Evolutionary conservation across 192 early-diverging fungal genomes (phyloP), one percentile per base, ranked within the genome.

Genomic region (Obelidium mucronatum): DNA sequence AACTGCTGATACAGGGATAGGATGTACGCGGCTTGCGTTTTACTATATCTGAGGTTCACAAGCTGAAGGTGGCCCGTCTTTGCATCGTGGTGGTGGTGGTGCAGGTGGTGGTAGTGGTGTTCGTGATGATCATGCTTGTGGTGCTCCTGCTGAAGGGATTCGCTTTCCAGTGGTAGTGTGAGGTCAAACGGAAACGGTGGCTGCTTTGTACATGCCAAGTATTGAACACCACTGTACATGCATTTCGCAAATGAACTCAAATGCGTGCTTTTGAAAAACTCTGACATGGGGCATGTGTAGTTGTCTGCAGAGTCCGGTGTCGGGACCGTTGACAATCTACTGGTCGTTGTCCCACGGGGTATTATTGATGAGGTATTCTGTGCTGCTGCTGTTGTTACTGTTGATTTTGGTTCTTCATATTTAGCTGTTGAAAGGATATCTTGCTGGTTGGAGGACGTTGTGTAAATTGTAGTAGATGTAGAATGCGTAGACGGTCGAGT

Each of bases 231-330:
- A 26, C 30, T 35, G 6, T 13, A 67, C 24, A 67, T 39, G 69
- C 33, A 58, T 58, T 58, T 33, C 19, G 69, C 69, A 72, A 67
- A 28, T 22, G 30, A 51, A 42, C 22, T 28, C 8, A 67, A 30
- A n/a, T 36, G 31, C 22, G 69, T 72, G 52, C 22, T 36, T 59
- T 72, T 72, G 69, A 72, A 72, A 35, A 72, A 72, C 30, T 72
- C 69, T 2, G 51, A 54, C 17, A 37, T 40, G 22, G 69, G 69
- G 24, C 69, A 72, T 35, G 33, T 35, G 36, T 72, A 72, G 22
- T 26, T n/a, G n/a, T n/a, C 22, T 48, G 54, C 69, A 22, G 33
- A 58, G 52, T 72, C 69, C 13, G 30, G 33, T 28, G 54, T 40
- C 15, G 15, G 51, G 51, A 52, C 15, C 51, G n/a, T 52, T n/a